Percentiles rank a stretch among this genome's conserved stretches.
Evolutionary conservation across 1,284 basidiomycete species (phyloP).

Genomic region (Ustilago trichophora): DNA sequence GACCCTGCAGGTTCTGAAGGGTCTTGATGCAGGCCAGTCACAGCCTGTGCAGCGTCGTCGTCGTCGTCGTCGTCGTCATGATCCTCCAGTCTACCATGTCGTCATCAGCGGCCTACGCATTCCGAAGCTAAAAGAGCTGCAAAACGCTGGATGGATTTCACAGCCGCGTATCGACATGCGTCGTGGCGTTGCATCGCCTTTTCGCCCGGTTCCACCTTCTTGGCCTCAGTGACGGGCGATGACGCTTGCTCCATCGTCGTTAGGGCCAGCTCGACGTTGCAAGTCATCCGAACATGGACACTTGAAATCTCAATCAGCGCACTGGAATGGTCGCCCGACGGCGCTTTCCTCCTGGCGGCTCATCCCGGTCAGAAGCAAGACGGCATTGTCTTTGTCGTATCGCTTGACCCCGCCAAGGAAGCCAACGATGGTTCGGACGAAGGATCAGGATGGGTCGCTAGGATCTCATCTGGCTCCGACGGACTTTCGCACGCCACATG

Average conservation of each 20-base stretch:
- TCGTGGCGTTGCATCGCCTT: conserved; percentile 50
- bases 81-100: neutral
- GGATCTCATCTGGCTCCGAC: conserved; percentile 50
- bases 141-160: conserved; percentile 55
- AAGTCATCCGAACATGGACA: conserved; percentile 57
- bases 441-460: conserved; percentile 56
- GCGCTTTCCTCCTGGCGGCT: conserved; percentile 47
- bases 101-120: neutral
- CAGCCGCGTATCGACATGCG: conserved; percentile 53
- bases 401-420: conserved; percentile 56
- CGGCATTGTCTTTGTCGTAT: conserved; percentile 53
- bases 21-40: no score
- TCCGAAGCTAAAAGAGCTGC: neutral
- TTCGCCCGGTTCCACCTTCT: conserved; percentile 61
- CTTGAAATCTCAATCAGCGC: conserved; percentile 40
- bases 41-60: no score
- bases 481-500: conserved; percentile 52
- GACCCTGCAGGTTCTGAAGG: conserved; percentile 16
- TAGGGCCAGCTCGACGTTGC: conserved; percentile 54
- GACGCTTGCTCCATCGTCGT: conserved; percentile 38
- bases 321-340: conserved; percentile 57
- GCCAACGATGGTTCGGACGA: conserved; percentile 56
- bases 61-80: no score
- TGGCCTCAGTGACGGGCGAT: conserved; percentile 51
- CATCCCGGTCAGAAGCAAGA: conserved; percentile 30